A percentile compares a stretch with the other conserved stretches of the same genome.
Conservation (phyloP, 805 yeast species). For the Tetrapisispora fleetii region DNA sequence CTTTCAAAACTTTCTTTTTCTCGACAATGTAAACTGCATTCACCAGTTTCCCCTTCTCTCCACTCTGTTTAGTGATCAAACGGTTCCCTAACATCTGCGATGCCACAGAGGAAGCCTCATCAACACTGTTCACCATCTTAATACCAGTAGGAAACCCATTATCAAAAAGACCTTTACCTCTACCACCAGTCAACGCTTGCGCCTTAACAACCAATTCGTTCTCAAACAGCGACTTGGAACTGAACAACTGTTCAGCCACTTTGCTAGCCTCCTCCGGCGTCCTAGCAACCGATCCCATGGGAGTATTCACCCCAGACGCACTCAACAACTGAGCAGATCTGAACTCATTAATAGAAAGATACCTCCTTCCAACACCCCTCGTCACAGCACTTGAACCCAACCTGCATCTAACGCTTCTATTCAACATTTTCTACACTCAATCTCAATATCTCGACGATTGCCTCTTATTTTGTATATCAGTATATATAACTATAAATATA, state of each 20-base stretch:
- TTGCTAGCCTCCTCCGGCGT: conserved; percentile 82
- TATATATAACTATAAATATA: neutral
- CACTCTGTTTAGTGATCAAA: conserved; percentile 95
- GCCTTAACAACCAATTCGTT: conserved; percentile 89
- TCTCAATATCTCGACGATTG: too few species aligned
- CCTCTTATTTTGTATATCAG: neutral
- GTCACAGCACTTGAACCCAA: neutral
- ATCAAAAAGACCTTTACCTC: conserved; percentile 98
- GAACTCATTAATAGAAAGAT: conserved; percentile 87
- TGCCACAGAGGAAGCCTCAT: conserved; percentile 80
- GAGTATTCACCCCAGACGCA: conserved; percentile 80
- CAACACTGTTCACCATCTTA: conserved; percentile 72
- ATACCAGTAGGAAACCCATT: conserved; percentile 96
- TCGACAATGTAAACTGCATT: conserved; percentile 94
- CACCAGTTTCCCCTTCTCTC: conserved; percentile 93
- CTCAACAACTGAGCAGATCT: conserved; percentile 84
- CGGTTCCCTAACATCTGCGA: conserved; percentile 85
- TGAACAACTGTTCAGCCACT: conserved; percentile 57
- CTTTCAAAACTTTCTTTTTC: conserved; percentile 87
- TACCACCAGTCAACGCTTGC: conserved; percentile 98
- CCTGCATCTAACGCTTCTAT: neutral
- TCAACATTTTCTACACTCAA: neutral
- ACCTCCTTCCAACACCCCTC: conserved; percentile 35
- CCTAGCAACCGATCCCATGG: conserved; percentile 83
- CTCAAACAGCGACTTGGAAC: conserved; percentile 41